A percentile compares a stretch with the other conserved stretches of the same genome.
These are phyloP conservation scores for Mucor circinelloides DNA, from an alignment of 371 early-diverging fungal genomes.

Conservation along the genomic window DNA sequence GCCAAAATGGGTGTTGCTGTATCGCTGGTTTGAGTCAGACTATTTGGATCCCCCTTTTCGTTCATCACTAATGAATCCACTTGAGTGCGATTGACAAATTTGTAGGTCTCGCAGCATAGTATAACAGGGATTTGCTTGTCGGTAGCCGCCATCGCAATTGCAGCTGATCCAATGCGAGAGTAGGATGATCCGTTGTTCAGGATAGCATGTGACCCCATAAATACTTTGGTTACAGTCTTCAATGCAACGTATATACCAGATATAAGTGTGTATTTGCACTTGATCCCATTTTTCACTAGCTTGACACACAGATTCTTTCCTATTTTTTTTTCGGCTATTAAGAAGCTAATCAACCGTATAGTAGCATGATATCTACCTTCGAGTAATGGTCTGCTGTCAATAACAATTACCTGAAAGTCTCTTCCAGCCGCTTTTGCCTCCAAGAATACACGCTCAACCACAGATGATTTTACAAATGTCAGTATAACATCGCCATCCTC, in stretches of 20 bases:
- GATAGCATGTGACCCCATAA: constrained; percentile 88
- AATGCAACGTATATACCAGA: constrained; percentile 68
- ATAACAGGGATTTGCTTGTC: constrained; percentile 89
- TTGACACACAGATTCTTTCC: constrained; percentile 65
- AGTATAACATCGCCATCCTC: constrained; percentile 89
- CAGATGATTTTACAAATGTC: constrained; percentile 83
- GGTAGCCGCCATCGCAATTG: constrained; percentile 86
- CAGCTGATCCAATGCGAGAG: constrained; percentile 86
- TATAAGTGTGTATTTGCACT: constrained; percentile 73
- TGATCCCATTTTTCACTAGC: constrained; percentile 65
- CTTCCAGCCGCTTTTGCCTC: constrained; percentile 74
- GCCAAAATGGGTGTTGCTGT: constrained; percentile 36
- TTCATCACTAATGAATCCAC: constrained; percentile 94
- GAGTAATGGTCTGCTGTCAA: constrained; percentile 83
- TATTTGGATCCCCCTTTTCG: constrained; percentile 87
- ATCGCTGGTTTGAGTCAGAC: constrained; percentile 53
- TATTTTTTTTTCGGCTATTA: constrained; percentile 19
- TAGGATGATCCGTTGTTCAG: constrained; percentile 90
- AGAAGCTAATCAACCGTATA: background rate
- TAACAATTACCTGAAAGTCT: constrained; percentile 86
- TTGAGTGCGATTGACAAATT: constrained; percentile 88
- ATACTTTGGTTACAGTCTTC: constrained; percentile 86
- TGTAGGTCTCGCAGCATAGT: constrained; percentile 92
- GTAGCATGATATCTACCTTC: constrained; percentile 62
- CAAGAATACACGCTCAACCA: constrained; percentile 74